Percentiles rank a stretch among this genome's conserved stretches.
Evolutionary conservation across 495 filamentous ascomycete genomes (phyloP).

Genomic region (Diplogelasinospora grovesii): DNA sequence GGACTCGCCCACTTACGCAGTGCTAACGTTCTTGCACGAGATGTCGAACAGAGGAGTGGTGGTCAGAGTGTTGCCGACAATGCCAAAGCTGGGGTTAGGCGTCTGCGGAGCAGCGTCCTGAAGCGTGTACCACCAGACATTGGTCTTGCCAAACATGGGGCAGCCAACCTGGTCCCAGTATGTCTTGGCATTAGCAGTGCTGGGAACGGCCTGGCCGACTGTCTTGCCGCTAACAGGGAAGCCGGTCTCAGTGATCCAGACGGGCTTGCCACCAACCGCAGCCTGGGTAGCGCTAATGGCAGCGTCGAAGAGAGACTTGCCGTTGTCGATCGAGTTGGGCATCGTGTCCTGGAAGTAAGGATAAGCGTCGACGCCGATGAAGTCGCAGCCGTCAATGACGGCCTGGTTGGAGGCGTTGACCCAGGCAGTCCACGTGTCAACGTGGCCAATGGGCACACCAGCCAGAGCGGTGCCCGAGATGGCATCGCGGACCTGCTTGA

Average conservation of each 20-base stretch:
- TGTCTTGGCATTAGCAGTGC: conserved; percentile 59
- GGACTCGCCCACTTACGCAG: neutral
- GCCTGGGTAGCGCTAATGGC: conserved; percentile 52
- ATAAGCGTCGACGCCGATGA: conserved; percentile 69
- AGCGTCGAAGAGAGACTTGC: conserved; percentile 55
- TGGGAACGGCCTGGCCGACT: conserved; percentile 56
- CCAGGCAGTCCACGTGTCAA: conserved; percentile 90
- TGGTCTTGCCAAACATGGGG: conserved; percentile 55
- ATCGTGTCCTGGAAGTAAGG: conserved; percentile 63
- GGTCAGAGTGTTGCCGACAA: conserved; percentile 35
- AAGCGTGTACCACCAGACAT: conserved; percentile 73
- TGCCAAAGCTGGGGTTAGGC: conserved; percentile 66
- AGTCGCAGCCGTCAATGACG: conserved; percentile 67
- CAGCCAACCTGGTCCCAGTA: conserved; percentile 81
- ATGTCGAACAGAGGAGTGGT: conserved; percentile 59
- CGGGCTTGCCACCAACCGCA: conserved; percentile 56
- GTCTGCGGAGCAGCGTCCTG: conserved; percentile 53
- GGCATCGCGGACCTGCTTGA: conserved; percentile 53
- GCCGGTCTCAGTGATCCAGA: conserved; percentile 91
- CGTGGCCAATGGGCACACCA: conserved; percentile 64
- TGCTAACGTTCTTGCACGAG: conserved; percentile 35
- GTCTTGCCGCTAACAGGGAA: conserved; percentile 67
- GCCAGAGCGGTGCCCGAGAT: conserved; percentile 54
- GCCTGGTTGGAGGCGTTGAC: conserved; percentile 64
- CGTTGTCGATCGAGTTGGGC: conserved; percentile 58